phyloP scores from a whole-genome alignment of 1,139 yeast species.

The Nadsonia commutata region DNA sequence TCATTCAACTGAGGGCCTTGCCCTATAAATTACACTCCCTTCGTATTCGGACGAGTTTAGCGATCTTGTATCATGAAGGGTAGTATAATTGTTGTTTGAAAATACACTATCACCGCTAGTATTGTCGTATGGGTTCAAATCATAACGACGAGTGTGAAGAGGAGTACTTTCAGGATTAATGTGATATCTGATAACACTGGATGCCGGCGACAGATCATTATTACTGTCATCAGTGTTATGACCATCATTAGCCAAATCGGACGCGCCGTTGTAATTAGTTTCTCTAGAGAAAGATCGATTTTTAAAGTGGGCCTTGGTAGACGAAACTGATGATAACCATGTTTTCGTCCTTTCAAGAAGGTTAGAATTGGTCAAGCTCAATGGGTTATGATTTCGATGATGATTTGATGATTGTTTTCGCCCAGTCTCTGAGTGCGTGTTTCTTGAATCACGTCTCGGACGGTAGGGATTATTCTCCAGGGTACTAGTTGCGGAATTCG shows the following conservation, averaged over 20 bases:
- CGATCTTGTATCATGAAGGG: background rate
- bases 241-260: background rate
- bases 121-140: background rate
- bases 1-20: background rate
- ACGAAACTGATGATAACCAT: background rate
- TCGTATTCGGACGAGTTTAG: background rate
- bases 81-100: background rate
- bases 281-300: background rate
- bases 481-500: no score
- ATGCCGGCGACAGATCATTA: background rate
- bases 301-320: background rate
- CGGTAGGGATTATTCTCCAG: no score
- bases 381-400: background rate
- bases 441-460: no score
- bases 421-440: no score
- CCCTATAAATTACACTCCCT: background rate
- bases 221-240: background rate
- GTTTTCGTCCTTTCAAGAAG: background rate
- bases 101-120: background rate
- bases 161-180: background rate
- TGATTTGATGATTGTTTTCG: no score
- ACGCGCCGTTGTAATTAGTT: background rate
- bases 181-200: background rate
- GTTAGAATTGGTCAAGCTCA: background rate
- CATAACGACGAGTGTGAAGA: no score